Base-by-base conservation (phyloP, 2,329 filamentous ascomycete species). In the Aquanectria penicillioides region DNA sequence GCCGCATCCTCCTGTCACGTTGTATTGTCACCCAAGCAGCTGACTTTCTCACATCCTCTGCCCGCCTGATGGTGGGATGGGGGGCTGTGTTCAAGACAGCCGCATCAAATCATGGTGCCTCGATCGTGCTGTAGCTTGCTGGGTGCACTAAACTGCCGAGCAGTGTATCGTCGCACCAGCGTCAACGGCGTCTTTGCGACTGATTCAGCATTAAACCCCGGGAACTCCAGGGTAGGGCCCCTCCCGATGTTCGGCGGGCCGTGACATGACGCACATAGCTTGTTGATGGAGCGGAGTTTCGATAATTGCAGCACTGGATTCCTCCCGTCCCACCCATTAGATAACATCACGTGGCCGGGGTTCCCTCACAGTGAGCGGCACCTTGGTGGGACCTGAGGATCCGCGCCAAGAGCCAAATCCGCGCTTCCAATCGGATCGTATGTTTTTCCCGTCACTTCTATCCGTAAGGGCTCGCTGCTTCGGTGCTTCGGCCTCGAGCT, bases 281-380 rank as follows among this genome's bases (percentile, higher is more conserved):
- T n/a, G n/a, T n/a, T n/a, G n/a, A n/a, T n/a, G n/a, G n/a, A n/a
- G n/a, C n/a, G n/a, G n/a, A n/a, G n/a, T n/a, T n/a, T n/a, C n/a
- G n/a, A n/a, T n/a, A n/a, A n/a, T n/a, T n/a, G n/a, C n/a, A n/a
- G n/a, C n/a, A 18, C 17, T 13, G n/a, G 11, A 20, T 46, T 31
- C 26, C 28, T 46, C 25, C 28, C 26, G 28, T 25, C 22, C 13
- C 13, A 13, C 15, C 41, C 41, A 54, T 54, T 43, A 55, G 56
- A 31, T 46, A 31, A n/a, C 56, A 55, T 59, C 56, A 55, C 56
- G 50, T 59, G 56, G 55, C 33, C n/a, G 56, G 56, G 56, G 50
- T 41, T 53, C 17, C 33, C 33, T 26, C n/a, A 12, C 15, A n/a
- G 26, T 15, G 31, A 15, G 22, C 38, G 28, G 25, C 38, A 43